Conservation (phyloP, 169 alveolate species). For the Plasmodium coatneyi region DNA sequence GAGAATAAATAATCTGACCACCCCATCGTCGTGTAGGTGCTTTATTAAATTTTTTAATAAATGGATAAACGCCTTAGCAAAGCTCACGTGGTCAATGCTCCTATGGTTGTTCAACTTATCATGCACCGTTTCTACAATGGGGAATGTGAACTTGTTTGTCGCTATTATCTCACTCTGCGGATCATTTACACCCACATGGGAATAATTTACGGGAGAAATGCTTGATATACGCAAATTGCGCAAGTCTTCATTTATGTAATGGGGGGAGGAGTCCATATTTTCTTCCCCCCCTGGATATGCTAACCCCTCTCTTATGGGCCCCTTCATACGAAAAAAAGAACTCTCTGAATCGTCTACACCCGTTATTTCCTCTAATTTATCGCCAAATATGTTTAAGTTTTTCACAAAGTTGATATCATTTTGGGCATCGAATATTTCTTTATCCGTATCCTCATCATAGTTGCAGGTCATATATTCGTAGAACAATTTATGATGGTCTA, state of each 20-base stretch:
- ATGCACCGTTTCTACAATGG: neutral
- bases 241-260: neutral
- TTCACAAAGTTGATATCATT: conserved; percentile 8
- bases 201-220: neutral
- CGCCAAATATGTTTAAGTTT: conserved; percentile 38
- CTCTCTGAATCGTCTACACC: neutral
- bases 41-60: conserved; percentile 49
- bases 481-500: conserved; percentile 24
- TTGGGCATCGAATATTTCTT: neutral
- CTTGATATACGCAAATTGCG: neutral
- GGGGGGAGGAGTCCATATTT: neutral
- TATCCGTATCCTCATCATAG: neutral
- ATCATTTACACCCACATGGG: neutral
- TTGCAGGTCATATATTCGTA: conserved; percentile 54
- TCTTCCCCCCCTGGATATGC: neutral
- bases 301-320: neutral
- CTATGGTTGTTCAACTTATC: neutral
- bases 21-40: conserved; percentile 71
- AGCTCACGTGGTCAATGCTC: neutral
- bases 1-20: conserved; percentile 24
- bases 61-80: conserved; percentile 14
- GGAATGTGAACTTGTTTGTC: neutral
- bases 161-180: neutral
- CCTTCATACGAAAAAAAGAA: neutral
- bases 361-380: conserved; percentile 10